Percentiles rank a stretch among this genome's conserved stretches.
These are phyloP conservation scores for Filobasidium uniguttulatum DNA, from an alignment of 1,284 basidiomycete species.

Conservation along the genomic window DNA sequence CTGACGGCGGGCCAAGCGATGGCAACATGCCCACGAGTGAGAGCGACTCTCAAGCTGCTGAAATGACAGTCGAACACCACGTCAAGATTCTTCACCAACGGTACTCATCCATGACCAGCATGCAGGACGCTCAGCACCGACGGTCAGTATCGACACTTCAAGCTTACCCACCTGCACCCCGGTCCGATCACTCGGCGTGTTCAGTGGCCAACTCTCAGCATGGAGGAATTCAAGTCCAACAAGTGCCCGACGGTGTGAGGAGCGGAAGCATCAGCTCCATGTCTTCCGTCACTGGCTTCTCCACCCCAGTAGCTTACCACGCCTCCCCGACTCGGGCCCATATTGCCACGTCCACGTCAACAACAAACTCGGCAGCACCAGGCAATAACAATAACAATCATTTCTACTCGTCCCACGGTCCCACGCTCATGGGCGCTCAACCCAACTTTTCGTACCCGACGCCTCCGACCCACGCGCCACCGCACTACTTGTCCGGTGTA, in stretches of 20 bases:
- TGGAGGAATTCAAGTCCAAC: background rate
- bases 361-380: background rate
- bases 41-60: background rate
- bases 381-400: no score
- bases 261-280: background rate
- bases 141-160: no score
- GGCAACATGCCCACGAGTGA: conserved; percentile 3
- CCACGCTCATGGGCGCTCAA: background rate
- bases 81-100: background rate
- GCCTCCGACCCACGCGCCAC: background rate
- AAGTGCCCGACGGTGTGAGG: conserved; percentile 2
- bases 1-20: background rate
- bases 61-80: background rate
- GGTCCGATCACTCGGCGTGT: background rate
- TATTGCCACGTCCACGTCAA: no score
- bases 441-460: conserved; percentile 3
- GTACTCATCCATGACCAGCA: no score
- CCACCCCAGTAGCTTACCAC: background rate
- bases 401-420: background rate
- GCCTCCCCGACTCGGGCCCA: background rate
- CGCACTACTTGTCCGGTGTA: conserved; percentile 1
- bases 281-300: background rate
- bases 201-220: conserved; percentile 1
- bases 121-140: no score
- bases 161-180: no score